Evolutionary conservation across 2,329 filamentous ascomycete genomes (phyloP).

Genomic region (Zasmidium citrigriseum): DNA sequence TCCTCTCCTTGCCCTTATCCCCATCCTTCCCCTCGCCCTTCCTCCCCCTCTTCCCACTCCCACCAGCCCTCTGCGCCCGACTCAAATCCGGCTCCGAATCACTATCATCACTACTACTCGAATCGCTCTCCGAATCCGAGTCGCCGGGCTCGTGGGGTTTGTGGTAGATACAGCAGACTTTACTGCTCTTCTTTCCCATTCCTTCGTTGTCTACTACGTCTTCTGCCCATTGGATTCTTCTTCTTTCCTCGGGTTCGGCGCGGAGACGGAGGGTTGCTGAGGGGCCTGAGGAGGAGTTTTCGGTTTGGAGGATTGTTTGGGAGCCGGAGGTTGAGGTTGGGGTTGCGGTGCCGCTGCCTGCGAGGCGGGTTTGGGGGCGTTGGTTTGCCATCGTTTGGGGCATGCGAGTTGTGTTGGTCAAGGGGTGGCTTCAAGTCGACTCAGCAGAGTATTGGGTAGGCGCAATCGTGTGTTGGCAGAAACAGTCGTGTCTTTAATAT

Average conservation of each 20-base stretch:
- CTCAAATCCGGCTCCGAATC: slow-evolving; percentile 59
- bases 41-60: slow-evolving; percentile 56
- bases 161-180: slow-evolving; percentile 99
- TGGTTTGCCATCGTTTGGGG: slow-evolving; percentile 1
- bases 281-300: slow-evolving; percentile 27
- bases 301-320: slow-evolving; percentile 34
- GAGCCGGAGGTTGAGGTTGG: slow-evolving; percentile 31
- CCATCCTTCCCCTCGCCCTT: slow-evolving; percentile 48
- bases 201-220: slow-evolving; percentile 95
- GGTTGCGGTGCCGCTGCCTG: slow-evolving; percentile 22
- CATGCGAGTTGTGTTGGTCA: background rate
- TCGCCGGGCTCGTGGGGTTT: slow-evolving; percentile 79
- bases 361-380: slow-evolving; percentile 1
- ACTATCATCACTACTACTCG: slow-evolving; percentile 55
- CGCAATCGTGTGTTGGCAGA: background rate
- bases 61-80: slow-evolving; percentile 43
- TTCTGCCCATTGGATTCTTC: slow-evolving; percentile 87
- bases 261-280: slow-evolving; percentile 42
- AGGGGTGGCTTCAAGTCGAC: too few species aligned
- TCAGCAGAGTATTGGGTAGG: too few species aligned
- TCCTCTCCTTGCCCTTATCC: slow-evolving; percentile 46
- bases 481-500: background rate
- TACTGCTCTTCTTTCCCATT: slow-evolving; percentile 88
- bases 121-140: slow-evolving; percentile 69
- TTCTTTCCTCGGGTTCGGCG: slow-evolving; percentile 38